Evolutionary conservation across 1,284 basidiomycete species (phyloP), one percentile per base, ranked within the genome.

Genomic region (Chalciporus piperatoides): DNA sequence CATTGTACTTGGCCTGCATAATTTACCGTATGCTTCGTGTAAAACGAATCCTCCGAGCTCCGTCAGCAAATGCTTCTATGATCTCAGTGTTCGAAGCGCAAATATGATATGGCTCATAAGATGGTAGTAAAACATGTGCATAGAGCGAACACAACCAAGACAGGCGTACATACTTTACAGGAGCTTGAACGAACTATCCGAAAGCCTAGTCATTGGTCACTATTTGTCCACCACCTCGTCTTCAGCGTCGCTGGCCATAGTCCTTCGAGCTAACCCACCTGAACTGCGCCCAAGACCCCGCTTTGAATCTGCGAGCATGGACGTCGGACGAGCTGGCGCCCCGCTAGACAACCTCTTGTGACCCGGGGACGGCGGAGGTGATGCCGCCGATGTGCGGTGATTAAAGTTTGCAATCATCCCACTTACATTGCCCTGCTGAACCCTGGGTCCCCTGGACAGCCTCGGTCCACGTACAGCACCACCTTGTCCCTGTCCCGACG

Each of bases 191-290:
- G 21, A 15, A n/a, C 23, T 0, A 14, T 32, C 30, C 30, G 36
- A 21, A 15, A 11, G 6, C 2, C 17, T 32, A 30, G 14, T 40
- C 25, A 21, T 49, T 14, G 12, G 12, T 41, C n/a, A n/a, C 50
- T 51, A 63, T 52, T 64, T 61, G 1, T 69, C 68, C 42, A 86
- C 73, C 44, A 86, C 70, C 58, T 85, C 79, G 54, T 90, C 87
- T 65, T 90, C 88, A 32, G 86, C 85, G 62, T 90, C 87, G 61
- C 84, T 87, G 38, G 82, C 84, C 81, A 86, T 84, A 49, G 86
- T 86, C 64, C 85, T 77, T 61, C 85, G 76, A 47, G 84, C 81
- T 53, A 90, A 79, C 47, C 79, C 73, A 37, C 78, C 74, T 41
- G 76, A 71, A 55, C 78, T 69, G 32, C 70, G 72, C 35, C 73